These are phyloP conservation scores for Cephaloascus fragrans DNA, from an alignment of 805 yeast species.

Conservation along the genomic window DNA sequence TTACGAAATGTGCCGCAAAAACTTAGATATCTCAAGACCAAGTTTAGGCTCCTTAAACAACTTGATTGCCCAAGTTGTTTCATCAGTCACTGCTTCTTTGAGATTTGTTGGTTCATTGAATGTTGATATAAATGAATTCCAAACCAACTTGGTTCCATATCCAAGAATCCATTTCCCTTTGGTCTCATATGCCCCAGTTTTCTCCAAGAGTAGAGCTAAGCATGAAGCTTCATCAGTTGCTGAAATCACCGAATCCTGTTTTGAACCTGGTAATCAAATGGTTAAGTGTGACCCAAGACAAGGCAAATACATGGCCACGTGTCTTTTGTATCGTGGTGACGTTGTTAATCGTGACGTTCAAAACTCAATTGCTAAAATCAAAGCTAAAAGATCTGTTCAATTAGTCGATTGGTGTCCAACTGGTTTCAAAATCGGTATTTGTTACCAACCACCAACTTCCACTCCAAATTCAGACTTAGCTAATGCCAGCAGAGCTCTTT, in stretches of 20 bases:
- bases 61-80: constrained; percentile 38
- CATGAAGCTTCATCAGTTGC: constrained; percentile 36
- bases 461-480: constrained; percentile 34
- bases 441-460: constrained; percentile 40
- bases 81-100: constrained; percentile 36
- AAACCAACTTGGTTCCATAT: constrained; percentile 38
- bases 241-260: constrained; percentile 37
- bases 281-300: constrained; percentile 39
- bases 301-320: constrained; percentile 40
- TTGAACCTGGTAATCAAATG: constrained; percentile 40
- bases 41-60: constrained; percentile 31
- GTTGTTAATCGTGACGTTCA: constrained; percentile 39
- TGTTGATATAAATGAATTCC: constrained; percentile 39
- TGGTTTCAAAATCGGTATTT: constrained; percentile 39
- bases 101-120: constrained; percentile 38
- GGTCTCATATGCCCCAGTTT: constrained; percentile 37
- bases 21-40: constrained; percentile 36
- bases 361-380: constrained; percentile 34
- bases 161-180: constrained; percentile 42
- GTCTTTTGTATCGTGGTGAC: constrained; percentile 39
- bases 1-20: constrained; percentile 38
- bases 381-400: constrained; percentile 36
- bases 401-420: constrained; percentile 43
- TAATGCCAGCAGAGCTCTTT: constrained; percentile 35
- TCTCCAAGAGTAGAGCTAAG: constrained; percentile 34